Conservation (phyloP, 176 grass and related monocot genomes). For the Secale cereale region DNA sequence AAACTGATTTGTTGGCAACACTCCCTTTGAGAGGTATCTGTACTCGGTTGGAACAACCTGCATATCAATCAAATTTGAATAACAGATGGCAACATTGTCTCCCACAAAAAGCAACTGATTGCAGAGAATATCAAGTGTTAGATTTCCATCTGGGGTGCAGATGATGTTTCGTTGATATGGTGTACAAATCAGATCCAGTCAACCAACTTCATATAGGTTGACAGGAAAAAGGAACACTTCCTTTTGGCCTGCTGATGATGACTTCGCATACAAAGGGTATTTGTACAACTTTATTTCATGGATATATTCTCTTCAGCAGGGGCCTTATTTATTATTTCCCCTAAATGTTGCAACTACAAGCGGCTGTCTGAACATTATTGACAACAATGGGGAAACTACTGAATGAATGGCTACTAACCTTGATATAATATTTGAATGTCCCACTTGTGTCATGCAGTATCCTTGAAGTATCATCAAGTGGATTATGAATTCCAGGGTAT, state of each 20-base stretch:
- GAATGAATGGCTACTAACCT: constrained; percentile 48
- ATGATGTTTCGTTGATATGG: background rate
- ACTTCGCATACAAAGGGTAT: background rate
- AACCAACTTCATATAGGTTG: background rate
- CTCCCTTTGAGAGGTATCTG: constrained; percentile 85
- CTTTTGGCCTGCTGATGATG: background rate
- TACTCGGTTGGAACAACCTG: constrained; percentile 99
- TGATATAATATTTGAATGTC: constrained; percentile 99
- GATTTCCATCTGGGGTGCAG: background rate
- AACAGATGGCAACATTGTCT: constrained; percentile 7
- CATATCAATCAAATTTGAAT: constrained; percentile 18
- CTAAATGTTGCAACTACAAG: constrained; percentile 1
- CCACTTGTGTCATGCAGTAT: constrained; percentile 88
- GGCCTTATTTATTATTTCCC: background rate
- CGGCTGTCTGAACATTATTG: background rate
- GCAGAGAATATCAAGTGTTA: background rate
- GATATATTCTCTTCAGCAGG: background rate
- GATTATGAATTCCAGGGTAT: constrained; percentile 95
- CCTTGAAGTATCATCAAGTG: constrained; percentile 81
- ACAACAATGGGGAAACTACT: constrained; percentile 9
- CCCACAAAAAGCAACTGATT: background rate
- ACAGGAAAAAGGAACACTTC: background rate
- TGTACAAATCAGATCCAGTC: background rate
- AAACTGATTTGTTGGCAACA: constrained; percentile 96
- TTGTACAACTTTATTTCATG: background rate